Conservation (phyloP, 768 basidiomycete genomes). For the Podaxis mareebaensis region DNA sequence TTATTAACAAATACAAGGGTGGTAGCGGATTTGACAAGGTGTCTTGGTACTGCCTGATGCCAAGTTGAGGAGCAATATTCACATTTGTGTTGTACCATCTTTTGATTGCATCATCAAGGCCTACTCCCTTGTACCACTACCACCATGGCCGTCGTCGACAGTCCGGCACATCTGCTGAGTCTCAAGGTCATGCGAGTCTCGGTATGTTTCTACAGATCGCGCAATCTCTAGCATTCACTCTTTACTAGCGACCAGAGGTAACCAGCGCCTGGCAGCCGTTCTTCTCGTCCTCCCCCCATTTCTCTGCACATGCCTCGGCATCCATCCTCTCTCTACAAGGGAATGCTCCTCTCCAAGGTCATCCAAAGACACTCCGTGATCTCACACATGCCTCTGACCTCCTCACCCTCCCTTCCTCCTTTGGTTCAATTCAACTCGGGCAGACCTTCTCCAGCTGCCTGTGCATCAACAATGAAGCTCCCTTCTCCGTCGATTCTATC, state of each 20-base stretch:
- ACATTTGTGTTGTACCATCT: no score
- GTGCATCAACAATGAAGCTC: conserved; percentile 79
- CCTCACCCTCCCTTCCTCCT: conserved; percentile 78
- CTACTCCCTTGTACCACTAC: conserved; percentile 2
- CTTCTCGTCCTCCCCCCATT: conserved; percentile 75
- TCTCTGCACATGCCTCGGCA: conserved; percentile 77
- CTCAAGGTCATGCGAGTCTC: conserved; percentile 89
- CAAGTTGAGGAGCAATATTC: no score
- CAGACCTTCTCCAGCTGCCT: conserved; percentile 86
- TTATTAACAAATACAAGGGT: no score
- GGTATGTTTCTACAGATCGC: conserved; percentile 38
- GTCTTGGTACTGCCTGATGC: no score
- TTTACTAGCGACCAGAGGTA: conserved; percentile 65
- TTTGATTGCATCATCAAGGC: background rate
- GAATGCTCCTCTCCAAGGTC: conserved; percentile 62
- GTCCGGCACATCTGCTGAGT: conserved; percentile 65
- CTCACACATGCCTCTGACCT: conserved; percentile 78
- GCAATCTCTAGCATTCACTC: conserved; percentile 16
- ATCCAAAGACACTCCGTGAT: conserved; percentile 84
- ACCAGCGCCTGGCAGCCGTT: conserved; percentile 84
- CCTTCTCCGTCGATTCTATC: conserved; percentile 61
- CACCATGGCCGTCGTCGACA: conserved; percentile 43
- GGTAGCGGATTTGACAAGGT: no score
- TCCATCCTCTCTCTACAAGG: conserved; percentile 80
- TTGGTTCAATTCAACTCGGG: conserved; percentile 86